Evolutionary conservation across 164 flowering plant genomes (phyloP).

Genomic region (Sextonia rubra): DNA sequence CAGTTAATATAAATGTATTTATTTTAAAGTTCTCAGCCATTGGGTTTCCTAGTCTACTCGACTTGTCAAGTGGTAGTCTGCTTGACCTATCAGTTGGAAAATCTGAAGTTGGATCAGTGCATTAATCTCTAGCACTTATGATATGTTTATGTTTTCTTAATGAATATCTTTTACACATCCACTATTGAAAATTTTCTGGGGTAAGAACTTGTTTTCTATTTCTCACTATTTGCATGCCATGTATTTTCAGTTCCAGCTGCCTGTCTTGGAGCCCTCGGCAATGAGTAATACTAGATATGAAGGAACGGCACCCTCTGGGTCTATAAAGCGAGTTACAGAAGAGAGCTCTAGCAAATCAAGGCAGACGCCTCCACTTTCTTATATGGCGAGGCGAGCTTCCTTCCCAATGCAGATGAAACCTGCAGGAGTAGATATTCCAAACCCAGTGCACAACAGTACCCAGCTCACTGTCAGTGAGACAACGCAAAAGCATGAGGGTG

Average conservation of each 20-base stretch:
- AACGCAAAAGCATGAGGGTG: conserved; percentile 30
- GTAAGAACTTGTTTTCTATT: neutral
- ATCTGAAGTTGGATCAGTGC: neutral
- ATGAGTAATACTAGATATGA: conserved; percentile 68
- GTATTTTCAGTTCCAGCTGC: conserved; percentile 43
- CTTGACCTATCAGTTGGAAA: no score
- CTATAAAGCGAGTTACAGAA: conserved; percentile 45
- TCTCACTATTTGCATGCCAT: conserved; percentile 2
- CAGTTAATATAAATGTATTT: no score
- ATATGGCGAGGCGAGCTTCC: conserved; percentile 47
- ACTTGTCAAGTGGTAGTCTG: no score
- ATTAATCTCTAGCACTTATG: neutral
- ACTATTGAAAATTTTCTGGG: neutral
- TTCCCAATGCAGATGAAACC: conserved; percentile 49
- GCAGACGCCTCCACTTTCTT: conserved; percentile 58
- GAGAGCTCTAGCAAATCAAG: conserved; percentile 50
- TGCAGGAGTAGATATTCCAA: conserved; percentile 32
- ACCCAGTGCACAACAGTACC: conserved; percentile 12
- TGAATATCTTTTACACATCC: neutral
- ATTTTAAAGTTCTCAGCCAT: no score
- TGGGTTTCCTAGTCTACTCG: no score
- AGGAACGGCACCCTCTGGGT: conserved; percentile 48
- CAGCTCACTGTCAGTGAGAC: conserved; percentile 29
- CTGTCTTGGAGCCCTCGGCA: conserved; percentile 54
- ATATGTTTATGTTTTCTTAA: no score